Evolutionary conservation across 2,329 filamentous ascomycete species (phyloP), one percentile per base, ranked within the genome.

Genomic region (Claviceps fusiformis): DNA sequence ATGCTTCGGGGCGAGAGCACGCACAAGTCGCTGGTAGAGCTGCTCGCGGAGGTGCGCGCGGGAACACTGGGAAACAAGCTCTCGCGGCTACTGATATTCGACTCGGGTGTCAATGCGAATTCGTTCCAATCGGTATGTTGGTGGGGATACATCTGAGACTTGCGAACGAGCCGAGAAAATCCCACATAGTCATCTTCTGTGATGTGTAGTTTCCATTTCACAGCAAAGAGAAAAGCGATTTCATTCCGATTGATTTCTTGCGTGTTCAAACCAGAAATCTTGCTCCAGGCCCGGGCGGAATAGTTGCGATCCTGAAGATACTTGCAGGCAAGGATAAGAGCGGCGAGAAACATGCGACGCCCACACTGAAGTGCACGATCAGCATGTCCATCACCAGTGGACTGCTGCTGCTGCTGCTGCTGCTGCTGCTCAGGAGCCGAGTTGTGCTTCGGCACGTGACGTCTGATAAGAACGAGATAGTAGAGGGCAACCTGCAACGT

Each of bases 291-390:
- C 55, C 92, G 85, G 51, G 93, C 90, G 15, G 93, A 97, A 72
- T 95, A 98, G 73, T 97, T 98, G 62, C 92, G 86, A 68, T 98
- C 93, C 71, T 98, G 93, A 50, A 98, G 76, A 68, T 97, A 98
- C 75, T 98, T 98, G 41, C 93, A 97, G 2, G 93, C 93, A 55
- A 98, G 78, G 61, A 98, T 97, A 58, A 98, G 78, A 50, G 92
- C 91, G 11, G 93, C 85, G 54, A 98, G 79, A 68, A 98, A 97
- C 92, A 97, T 97, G 65, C 93, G 89, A 59, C 93, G 87, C 55
- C 93, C 93, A 70, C 93, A 97, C 71, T 95, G 91, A 65, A 98
- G 81, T 45, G 90, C 89, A 59, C 89, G 86, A 64, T 80, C 81
- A 54, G 82, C 80, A 57, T 85, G 81, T 57, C 79, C 79, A 63